These are phyloP conservation scores for Fusarium pininemorale DNA, from an alignment of 2,329 filamentous ascomycete species.

Conservation along the genomic window DNA sequence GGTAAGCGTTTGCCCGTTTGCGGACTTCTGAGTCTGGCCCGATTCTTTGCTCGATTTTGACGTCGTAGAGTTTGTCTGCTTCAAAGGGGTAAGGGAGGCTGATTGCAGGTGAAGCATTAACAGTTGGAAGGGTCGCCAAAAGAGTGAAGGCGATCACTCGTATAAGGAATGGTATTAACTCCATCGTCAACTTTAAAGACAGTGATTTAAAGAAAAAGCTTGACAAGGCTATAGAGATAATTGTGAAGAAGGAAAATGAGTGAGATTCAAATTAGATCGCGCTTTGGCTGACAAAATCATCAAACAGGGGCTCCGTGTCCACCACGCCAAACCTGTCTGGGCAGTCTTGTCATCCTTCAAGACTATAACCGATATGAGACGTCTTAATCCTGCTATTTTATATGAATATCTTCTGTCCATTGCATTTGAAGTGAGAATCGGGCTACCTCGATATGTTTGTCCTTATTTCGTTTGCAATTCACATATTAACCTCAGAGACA, in stretches of 20 bases:
- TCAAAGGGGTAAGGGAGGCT: constrained; percentile 36
- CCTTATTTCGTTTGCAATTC: neutral
- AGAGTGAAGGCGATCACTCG: constrained; percentile 23
- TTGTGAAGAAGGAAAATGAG: neutral
- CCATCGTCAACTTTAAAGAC: constrained; percentile 12
- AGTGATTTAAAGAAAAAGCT: neutral
- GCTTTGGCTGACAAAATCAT: constrained; percentile 17
- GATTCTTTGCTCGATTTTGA: constrained; percentile 29
- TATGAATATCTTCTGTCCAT: neutral
- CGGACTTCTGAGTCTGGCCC: constrained; percentile 15
- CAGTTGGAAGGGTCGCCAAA: constrained; percentile 8
- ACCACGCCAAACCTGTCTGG: constrained; percentile 13
- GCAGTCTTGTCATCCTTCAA: neutral
- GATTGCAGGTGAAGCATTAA: constrained; percentile 17
- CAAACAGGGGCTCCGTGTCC: constrained; percentile 8
- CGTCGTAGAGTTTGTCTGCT: constrained; percentile 9
- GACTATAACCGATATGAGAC: neutral
- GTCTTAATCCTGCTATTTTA: neutral
- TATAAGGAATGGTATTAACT: constrained; percentile 14
- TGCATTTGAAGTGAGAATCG: neutral
- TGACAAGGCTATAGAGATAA: neutral
- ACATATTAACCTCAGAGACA: neutral
- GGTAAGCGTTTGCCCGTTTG: constrained; percentile 25
- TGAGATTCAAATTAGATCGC: constrained; percentile 4
- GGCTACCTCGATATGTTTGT: neutral